These are phyloP conservation scores for Candida boleticola DNA, from an alignment of 805 yeast genomes.

Conservation along the genomic window DNA sequence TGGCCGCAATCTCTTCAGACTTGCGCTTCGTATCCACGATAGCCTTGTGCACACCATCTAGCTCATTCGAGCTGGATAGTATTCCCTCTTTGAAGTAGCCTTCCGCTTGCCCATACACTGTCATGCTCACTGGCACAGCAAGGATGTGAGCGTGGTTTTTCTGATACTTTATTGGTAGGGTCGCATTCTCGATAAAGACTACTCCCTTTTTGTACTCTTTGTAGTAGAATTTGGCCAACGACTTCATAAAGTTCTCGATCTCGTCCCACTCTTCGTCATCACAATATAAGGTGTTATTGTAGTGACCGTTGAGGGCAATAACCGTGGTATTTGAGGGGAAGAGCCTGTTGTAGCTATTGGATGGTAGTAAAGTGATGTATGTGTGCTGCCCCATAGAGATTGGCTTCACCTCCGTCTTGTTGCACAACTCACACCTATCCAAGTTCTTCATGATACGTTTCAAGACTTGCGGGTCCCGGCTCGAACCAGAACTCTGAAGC, in stretches of 20 bases:
- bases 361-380: slow-evolving; percentile 38
- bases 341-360: slow-evolving; percentile 33
- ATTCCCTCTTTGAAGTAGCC: slow-evolving; percentile 46
- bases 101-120: slow-evolving; percentile 25
- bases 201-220: slow-evolving; percentile 28
- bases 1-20: slow-evolving; percentile 37
- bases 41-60: slow-evolving; percentile 14
- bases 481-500: slow-evolving; percentile 9
- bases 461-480: slow-evolving; percentile 22
- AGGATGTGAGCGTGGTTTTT: slow-evolving; percentile 39
- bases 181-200: slow-evolving; percentile 46
- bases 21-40: slow-evolving; percentile 38
- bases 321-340: slow-evolving; percentile 23
- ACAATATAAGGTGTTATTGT: slow-evolving; percentile 37
- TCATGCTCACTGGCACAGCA: slow-evolving; percentile 43
- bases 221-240: slow-evolving; percentile 40
- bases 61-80: slow-evolving; percentile 15
- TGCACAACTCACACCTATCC: slow-evolving; percentile 37
- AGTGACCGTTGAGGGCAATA: slow-evolving; percentile 44
- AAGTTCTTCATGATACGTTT: slow-evolving; percentile 23
- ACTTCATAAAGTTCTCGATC: slow-evolving; percentile 39
- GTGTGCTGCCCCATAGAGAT: slow-evolving; percentile 34
- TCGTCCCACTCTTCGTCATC: slow-evolving; percentile 46
- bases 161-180: slow-evolving; percentile 10
- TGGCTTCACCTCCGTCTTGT: slow-evolving; percentile 13